These are phyloP conservation scores for Paraphoma chrysanthemicola DNA, from an alignment of 2,329 filamentous ascomycete species.

Conservation along the genomic window DNA sequence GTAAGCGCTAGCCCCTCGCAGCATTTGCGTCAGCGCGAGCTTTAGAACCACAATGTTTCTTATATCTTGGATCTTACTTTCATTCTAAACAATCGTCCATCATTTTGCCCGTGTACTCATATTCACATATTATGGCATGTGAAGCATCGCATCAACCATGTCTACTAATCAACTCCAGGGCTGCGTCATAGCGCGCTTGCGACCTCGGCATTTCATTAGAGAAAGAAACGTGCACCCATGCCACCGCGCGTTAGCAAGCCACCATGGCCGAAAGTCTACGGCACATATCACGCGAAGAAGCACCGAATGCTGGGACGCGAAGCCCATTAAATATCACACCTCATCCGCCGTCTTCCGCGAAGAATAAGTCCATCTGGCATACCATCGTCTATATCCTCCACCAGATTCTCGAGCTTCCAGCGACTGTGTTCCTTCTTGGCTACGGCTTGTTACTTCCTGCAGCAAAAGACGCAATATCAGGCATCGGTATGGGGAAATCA, in stretches of 20 bases:
- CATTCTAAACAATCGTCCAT: no score
- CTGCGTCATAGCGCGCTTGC: not conserved
- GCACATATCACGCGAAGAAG: not conserved
- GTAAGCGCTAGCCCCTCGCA: not conserved
- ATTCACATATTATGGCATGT: no score
- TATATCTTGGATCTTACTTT: no score
- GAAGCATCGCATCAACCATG: no score
- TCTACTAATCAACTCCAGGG: no score
- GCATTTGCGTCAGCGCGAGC: no score
- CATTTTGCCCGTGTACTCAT: no score
- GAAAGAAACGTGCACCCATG: not conserved
- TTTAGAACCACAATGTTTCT: no score
- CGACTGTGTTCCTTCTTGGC: slow-evolving; percentile 6
- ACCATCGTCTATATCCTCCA: slow-evolving; percentile 2
- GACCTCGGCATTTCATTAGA: not conserved
- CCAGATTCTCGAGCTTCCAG: not conserved
- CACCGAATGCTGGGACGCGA: not conserved
- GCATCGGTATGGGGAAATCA: slow-evolving; percentile 20
- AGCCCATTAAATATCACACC: not conserved
- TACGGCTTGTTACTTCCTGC: slow-evolving; percentile 15
- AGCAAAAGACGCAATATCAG: slow-evolving; percentile 5
- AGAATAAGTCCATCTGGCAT: not conserved
- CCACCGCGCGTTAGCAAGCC: not conserved
- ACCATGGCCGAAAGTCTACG: slow-evolving; percentile 2
- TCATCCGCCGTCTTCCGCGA: not conserved